phyloP scores from a whole-genome alignment of 345 rosid genomes.

The Eucalyptus albens region DNA sequence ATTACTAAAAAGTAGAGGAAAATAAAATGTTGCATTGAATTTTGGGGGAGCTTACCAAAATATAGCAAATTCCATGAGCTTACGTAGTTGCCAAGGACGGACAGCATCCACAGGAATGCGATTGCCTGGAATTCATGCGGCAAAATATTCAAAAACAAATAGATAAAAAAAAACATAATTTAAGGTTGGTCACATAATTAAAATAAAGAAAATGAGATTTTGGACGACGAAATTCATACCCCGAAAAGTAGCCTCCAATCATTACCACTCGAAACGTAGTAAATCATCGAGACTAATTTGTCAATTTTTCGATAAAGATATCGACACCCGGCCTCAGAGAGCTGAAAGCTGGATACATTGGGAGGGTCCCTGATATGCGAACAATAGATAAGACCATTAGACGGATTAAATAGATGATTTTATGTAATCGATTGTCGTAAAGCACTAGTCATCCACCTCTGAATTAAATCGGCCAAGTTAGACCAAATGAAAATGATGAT shows the following conservation, averaged over 20 bases:
- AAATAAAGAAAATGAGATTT: not conserved
- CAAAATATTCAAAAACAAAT: not conserved
- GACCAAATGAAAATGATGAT: constrained; percentile 49
- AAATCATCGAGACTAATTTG: constrained; percentile 8
- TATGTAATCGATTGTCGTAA: not conserved
- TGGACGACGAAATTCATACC: constrained; percentile 7
- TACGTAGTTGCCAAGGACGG: constrained; percentile 22
- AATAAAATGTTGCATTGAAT: not conserved
- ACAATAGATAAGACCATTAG: not conserved
- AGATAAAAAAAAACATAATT: not conserved
- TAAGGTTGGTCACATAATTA: not conserved
- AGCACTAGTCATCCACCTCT: constrained; percentile 9
- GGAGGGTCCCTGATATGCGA: constrained; percentile 29
- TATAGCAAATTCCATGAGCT: constrained; percentile 31
- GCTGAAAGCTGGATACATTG: constrained; percentile 4
- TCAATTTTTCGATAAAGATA: constrained; percentile 7
- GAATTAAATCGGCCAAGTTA: constrained; percentile 26
- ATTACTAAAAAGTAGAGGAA: not conserved
- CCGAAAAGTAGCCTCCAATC: constrained; percentile 14
- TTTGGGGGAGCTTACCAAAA: constrained; percentile 10
- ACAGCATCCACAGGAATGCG: constrained; percentile 25
- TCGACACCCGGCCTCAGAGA: constrained; percentile 25
- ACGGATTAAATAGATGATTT: not conserved
- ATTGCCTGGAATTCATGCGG: constrained; percentile 13
- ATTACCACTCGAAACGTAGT: constrained; percentile 29